Percentiles rank a stretch among this genome's conserved stretches.
These are phyloP conservation scores for Xerocomellus dryophilus DNA, from an alignment of 768 basidiomycete genomes.

Conservation along the genomic window DNA sequence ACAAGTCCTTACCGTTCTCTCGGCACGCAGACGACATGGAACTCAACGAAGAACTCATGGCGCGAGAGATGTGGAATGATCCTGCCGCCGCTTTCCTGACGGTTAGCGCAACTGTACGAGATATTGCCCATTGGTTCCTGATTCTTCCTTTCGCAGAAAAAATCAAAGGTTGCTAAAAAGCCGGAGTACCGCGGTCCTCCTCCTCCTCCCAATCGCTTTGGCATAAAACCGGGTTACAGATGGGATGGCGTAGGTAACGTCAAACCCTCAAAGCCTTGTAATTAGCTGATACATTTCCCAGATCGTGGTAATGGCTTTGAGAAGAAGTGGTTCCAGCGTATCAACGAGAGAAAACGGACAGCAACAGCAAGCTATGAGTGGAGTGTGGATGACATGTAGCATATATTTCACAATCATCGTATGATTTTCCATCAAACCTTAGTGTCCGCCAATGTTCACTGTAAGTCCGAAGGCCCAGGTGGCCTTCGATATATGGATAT, in stretches of 20 bases:
- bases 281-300: conserved; percentile 30
- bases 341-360: conserved; percentile 70
- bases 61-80: conserved; percentile 90
- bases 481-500: neutral
- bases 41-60: conserved; percentile 80
- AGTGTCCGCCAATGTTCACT: neutral
- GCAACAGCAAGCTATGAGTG: conserved; percentile 75
- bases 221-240: conserved; percentile 90
- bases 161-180: conserved; percentile 70
- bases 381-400: conserved; percentile 92
- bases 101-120: conserved; percentile 42
- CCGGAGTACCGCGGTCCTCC: conserved; percentile 87
- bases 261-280: neutral
- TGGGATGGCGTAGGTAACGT: conserved; percentile 96
- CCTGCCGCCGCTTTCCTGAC: conserved; percentile 95
- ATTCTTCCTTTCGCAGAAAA: conserved; percentile 51
- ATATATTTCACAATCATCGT: neutral
- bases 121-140: neutral
- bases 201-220: conserved; percentile 92
- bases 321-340: conserved; percentile 82
- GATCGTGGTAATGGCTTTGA: conserved; percentile 94
- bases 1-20: conserved; percentile 64
- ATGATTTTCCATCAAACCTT: neutral
- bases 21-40: conserved; percentile 79
- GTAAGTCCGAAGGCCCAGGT: neutral